phyloP scores from a whole-genome alignment of 106 monocot species.

The Gastrodia elata region DNA sequence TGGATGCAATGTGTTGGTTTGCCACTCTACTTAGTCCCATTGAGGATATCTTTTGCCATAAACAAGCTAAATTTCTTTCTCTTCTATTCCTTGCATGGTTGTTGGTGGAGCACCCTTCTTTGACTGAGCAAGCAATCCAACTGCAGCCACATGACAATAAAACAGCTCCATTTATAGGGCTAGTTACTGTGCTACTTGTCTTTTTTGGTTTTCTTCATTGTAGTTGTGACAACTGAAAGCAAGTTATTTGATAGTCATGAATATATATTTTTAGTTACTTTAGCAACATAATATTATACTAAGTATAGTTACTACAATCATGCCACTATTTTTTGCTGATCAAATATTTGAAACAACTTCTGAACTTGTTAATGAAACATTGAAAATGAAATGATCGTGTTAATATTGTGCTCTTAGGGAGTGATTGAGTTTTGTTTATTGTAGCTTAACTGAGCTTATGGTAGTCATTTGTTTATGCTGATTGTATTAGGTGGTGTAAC shows the following conservation, averaged over 20 bases:
- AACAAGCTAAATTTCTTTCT: background rate
- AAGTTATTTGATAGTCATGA: background rate
- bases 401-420: background rate
- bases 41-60: background rate
- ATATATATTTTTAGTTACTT: background rate
- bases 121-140: background rate
- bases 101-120: background rate
- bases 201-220: background rate
- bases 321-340: background rate
- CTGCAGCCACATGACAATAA: background rate
- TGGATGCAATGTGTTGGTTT: background rate
- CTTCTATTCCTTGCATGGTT: background rate
- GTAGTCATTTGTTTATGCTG: background rate
- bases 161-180: background rate
- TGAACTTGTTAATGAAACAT: background rate
- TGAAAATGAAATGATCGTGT: background rate
- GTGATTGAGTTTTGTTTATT: background rate
- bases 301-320: background rate
- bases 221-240: background rate
- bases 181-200: background rate
- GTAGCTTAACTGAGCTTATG: background rate
- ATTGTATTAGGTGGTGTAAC: too few relatives aligned
- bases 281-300: background rate
- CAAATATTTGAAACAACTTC: background rate
- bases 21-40: background rate